Evolutionary conservation across 1,284 basidiomycete species (phyloP).

Genomic region (Leccinum fallax): DNA sequence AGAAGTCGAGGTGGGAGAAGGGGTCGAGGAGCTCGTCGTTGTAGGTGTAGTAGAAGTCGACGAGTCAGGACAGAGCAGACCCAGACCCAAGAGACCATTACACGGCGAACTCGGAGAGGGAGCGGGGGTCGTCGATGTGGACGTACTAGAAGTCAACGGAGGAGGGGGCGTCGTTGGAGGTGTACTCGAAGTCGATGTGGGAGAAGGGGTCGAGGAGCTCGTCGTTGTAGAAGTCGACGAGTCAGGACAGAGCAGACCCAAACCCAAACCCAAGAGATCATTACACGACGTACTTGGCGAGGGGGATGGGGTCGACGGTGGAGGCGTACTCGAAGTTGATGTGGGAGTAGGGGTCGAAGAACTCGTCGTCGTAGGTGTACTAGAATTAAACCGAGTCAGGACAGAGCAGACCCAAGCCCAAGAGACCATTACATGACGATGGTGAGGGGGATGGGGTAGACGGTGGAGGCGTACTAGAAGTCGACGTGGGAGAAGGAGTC

Average conservation of each 20-base stretch:
- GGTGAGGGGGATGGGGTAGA: not conserved
- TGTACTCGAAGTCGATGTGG: not conserved
- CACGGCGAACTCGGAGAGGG: not conserved
- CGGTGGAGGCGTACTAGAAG: too few relatives aligned
- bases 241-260: not conserved
- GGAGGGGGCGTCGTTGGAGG: not conserved
- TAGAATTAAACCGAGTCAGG: not conserved
- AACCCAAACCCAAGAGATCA: not conserved
- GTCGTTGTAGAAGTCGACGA: not conserved
- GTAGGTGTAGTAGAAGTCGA: constrained; percentile 14
- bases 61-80: constrained; percentile 10
- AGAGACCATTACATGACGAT: constrained; percentile 16
- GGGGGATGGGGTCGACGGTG: not conserved
- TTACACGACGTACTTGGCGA: not conserved
- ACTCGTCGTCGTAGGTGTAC: not conserved
- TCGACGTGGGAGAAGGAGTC: too few relatives aligned
- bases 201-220: not conserved
- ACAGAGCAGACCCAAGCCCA: constrained; percentile 18
- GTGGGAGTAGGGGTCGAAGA: not conserved
- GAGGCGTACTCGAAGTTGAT: not conserved
- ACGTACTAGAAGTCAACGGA: not conserved
- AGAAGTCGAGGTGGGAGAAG: not conserved
- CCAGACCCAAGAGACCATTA: constrained; percentile 10
- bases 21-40: not conserved
- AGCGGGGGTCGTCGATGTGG: not conserved